A percentile compares a stretch with the other conserved stretches of the same genome.
These are phyloP conservation scores for Blakeslea trispora DNA, from an alignment of 371 early-diverging fungal species.

Conservation along the genomic window DNA sequence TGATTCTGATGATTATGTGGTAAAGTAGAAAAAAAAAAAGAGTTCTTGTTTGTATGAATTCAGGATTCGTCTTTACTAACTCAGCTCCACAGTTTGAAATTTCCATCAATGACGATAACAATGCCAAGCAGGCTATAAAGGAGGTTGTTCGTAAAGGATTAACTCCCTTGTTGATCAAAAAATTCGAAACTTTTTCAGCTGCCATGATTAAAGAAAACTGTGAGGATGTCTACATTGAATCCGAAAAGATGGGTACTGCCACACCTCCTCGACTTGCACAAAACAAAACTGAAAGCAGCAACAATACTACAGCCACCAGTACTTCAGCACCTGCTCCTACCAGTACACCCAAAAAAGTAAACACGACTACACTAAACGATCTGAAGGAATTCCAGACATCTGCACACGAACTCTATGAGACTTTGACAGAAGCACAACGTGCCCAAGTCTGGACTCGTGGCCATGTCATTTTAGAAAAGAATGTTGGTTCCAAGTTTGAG, in stretches of 20 bases:
- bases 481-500: conserved; percentile 65
- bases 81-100: conserved; percentile 68
- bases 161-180: conserved; percentile 62
- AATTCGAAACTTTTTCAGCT: conserved; percentile 65
- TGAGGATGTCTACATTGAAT: conserved; percentile 87
- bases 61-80: too few relatives aligned
- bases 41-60: not conserved
- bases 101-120: conserved; percentile 60
- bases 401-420: conserved; percentile 82
- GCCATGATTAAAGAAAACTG: conserved; percentile 83
- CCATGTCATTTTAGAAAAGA: conserved; percentile 52
- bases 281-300: conserved; percentile 21
- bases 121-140: conserved; percentile 64
- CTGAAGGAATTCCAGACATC: conserved; percentile 85
- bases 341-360: conserved; percentile 40
- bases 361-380: conserved; percentile 73
- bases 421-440: conserved; percentile 73
- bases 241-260: conserved; percentile 47
- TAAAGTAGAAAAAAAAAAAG: conserved; percentile 17
- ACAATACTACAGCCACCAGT: conserved; percentile 21
- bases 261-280: conserved; percentile 35
- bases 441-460: conserved; percentile 85
- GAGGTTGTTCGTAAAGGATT: conserved; percentile 73
- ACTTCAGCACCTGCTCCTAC: conserved; percentile 23
- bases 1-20: conserved; percentile 77